phyloP scores from a whole-genome alignment of 345 rosid genomes.

The Xanthoceras sorbifolium region DNA sequence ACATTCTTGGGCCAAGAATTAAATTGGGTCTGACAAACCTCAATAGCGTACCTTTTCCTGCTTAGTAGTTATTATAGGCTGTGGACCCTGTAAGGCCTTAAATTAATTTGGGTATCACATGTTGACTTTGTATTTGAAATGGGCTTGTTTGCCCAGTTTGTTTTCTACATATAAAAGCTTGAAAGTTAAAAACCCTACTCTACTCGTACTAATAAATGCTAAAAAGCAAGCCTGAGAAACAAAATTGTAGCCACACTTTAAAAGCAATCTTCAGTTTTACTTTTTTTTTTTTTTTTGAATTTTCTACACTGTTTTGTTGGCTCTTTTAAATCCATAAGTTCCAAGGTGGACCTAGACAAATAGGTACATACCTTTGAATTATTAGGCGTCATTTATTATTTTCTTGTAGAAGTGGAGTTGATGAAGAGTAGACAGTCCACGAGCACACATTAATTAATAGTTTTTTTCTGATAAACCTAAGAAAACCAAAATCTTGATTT shows the following conservation, averaged over 20 bases:
- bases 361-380: background rate
- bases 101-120: background rate
- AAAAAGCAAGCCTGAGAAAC: background rate
- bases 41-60: background rate
- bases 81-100: background rate
- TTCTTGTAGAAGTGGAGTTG: background rate
- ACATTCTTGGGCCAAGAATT: constrained; percentile 1
- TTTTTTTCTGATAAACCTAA: background rate
- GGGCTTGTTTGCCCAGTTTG: background rate
- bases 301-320: background rate
- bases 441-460: background rate
- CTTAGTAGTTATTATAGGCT: background rate
- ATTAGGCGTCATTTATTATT: background rate
- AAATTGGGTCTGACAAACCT: background rate
- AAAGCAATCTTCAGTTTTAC: no score
- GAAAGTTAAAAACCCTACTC: background rate
- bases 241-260: background rate
- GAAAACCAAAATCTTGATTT: constrained; percentile 2
- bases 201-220: background rate
- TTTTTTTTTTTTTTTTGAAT: background rate
- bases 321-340: background rate
- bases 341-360: background rate
- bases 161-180: background rate
- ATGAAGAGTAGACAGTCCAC: background rate
- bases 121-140: background rate